Evolutionary conservation across 768 basidiomycete species (phyloP), one percentile per base, ranked within the genome.

Genomic region (Podaxis rugospora): DNA sequence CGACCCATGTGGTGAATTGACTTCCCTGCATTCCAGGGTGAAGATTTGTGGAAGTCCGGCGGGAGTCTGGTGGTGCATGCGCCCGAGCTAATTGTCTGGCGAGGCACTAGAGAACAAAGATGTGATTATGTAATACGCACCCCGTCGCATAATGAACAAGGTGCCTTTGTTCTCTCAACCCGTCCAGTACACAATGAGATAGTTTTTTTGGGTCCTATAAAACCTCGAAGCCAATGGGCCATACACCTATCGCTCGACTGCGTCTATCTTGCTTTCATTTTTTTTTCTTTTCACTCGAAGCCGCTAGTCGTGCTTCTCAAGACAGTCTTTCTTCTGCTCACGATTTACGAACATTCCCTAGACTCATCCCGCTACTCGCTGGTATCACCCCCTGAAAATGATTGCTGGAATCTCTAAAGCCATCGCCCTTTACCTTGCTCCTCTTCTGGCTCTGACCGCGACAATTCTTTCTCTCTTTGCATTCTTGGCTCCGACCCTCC

Each of bases 351-450:
- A 27, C 47, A 25, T 11, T 49, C 25, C 11, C 14, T 44, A 44
- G 42, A 44, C 18, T 16, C 42, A 23, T 49, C 21, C 47, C 21
- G 21, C 10, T 13, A 13, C 18, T 4, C 47, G 23, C 40, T 57
- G 21, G 32, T 36, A 7, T 21, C 18, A 25, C 18, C 51, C 67
- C 18, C 7, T 18, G 42, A 77, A 55, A 66, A 93, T 92, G 91
- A 85, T 92, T 67, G 75, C 84, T 62, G 81, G 83, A 65, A 78
- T 90, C 44, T 87, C 89, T 13, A 90, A 86, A 78, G 81, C 82
- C 58, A 75, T 84, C 65, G 85, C 82, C 56, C 76, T 89, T 55
- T 90, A 87, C 68, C 78, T 92, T 55, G 80, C 89, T 1, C 88
- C 89, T 23, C 23, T 89, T 4, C 74, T 92, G 52, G 80, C 83